Percentiles rank a stretch among this genome's conserved stretches.
phyloP scores from a whole-genome alignment of 73 alveolate species.

The Tetrahymena malaccensis region DNA sequence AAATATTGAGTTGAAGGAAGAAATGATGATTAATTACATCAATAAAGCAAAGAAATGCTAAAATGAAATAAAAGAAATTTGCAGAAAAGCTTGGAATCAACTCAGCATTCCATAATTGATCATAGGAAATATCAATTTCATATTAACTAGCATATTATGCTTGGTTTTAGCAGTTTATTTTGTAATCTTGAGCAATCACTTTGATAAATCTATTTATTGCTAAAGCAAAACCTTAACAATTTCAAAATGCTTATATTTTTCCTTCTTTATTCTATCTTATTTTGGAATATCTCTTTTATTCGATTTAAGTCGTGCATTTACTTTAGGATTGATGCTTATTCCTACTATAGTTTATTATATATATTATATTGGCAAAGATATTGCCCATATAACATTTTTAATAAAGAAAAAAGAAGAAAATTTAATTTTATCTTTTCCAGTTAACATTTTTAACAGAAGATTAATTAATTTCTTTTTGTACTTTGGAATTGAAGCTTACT shows the following conservation, averaged over 20 bases:
- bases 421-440: background rate
- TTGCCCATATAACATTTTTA: background rate
- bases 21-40: background rate
- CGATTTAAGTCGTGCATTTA: background rate
- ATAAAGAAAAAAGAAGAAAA: background rate
- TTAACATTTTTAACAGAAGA: background rate
- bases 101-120: background rate
- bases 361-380: background rate
- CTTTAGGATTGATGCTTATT: background rate
- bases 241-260: background rate
- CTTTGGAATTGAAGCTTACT: background rate
- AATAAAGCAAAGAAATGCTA: background rate
- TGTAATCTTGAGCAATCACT: background rate
- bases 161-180: background rate
- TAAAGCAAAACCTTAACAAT: background rate
- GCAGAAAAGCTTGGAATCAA: constrained; percentile 10
- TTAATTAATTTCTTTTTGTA: background rate
- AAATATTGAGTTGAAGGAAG: background rate
- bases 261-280: background rate
- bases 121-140: background rate
- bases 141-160: background rate
- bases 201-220: background rate
- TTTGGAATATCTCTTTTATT: background rate
- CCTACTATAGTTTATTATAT: background rate
- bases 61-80: background rate